phyloP scores from a whole-genome alignment of 2,329 filamentous ascomycete genomes.

The Diaporthe sp. region DNA sequence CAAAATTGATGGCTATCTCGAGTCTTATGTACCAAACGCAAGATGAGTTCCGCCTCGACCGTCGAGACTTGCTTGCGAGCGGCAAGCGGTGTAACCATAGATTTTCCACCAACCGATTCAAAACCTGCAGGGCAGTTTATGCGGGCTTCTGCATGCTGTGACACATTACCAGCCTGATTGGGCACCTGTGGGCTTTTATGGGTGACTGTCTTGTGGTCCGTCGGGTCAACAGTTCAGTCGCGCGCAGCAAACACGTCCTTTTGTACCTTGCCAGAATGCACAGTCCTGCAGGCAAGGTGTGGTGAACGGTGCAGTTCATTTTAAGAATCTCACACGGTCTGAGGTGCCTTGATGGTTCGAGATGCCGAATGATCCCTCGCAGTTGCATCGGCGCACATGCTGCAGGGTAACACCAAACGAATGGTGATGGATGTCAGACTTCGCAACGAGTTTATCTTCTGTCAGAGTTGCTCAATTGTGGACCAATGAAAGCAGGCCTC shows the following conservation, averaged over 20 bases:
- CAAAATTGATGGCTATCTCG: background rate
- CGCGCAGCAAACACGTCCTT: background rate
- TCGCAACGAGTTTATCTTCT: constrained; percentile 10
- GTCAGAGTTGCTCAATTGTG: background rate
- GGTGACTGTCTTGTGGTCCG: constrained; percentile 1
- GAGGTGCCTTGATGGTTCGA: background rate
- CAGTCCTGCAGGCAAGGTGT: constrained; percentile 1
- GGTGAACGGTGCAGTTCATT: background rate
- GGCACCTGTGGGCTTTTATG: background rate
- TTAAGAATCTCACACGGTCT: constrained; percentile 8
- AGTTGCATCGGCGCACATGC: background rate
- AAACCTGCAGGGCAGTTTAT: constrained; percentile 6
- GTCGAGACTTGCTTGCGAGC: constrained; percentile 1
- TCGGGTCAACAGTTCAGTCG: constrained; percentile 21
- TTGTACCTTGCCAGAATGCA: constrained; percentile 3
- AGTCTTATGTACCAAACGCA: background rate
- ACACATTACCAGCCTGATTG: constrained; percentile 22
- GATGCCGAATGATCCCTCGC: background rate
- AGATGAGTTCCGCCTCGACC: background rate
- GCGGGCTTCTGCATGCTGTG: constrained; percentile 28
- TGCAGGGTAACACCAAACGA: constrained; percentile 2
- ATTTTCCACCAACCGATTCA: constrained; percentile 33
- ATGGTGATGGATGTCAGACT: background rate
- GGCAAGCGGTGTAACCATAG: constrained; percentile 13
- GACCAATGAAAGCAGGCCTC: background rate